Conservation (phyloP, 495 filamentous ascomycete genomes). For the Penicillium paradoxum region DNA sequence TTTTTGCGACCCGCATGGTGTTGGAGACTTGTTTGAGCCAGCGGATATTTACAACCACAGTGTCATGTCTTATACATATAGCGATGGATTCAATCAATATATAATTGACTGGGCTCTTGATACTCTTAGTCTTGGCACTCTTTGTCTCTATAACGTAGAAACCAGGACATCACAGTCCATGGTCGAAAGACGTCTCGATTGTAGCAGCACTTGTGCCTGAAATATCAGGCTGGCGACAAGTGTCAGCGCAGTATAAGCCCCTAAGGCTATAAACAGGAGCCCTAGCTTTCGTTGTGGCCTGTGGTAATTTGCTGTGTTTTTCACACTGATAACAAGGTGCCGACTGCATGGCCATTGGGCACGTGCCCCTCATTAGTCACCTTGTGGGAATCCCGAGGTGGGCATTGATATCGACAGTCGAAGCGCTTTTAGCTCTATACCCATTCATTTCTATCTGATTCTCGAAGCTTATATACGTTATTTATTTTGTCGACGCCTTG, state of each 20-base stretch:
- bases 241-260: no score
- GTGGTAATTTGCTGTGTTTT: no score
- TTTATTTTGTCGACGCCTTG: not conserved
- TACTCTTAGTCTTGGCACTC: not conserved
- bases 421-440: not conserved
- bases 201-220: not conserved
- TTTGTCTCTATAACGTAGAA: not conserved
- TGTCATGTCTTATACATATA: slow-evolving; percentile 1
- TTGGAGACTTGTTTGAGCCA: not conserved
- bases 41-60: not conserved
- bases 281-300: no score
- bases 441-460: not conserved
- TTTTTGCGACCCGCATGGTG: not conserved
- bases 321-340: no score
- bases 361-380: slow-evolving; percentile 4
- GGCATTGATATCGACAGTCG: not conserved
- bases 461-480: not conserved
- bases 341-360: not conserved
- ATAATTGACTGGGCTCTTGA: not conserved
- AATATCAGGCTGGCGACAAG: not conserved
- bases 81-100: not conserved
- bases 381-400: not conserved
- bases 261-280: no score
- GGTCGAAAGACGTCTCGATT: not conserved
- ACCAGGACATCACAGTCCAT: not conserved